Evolutionary conservation across 768 basidiomycete genomes (phyloP).

Genomic region (Krasilnikovozyma curviuscula): DNA sequence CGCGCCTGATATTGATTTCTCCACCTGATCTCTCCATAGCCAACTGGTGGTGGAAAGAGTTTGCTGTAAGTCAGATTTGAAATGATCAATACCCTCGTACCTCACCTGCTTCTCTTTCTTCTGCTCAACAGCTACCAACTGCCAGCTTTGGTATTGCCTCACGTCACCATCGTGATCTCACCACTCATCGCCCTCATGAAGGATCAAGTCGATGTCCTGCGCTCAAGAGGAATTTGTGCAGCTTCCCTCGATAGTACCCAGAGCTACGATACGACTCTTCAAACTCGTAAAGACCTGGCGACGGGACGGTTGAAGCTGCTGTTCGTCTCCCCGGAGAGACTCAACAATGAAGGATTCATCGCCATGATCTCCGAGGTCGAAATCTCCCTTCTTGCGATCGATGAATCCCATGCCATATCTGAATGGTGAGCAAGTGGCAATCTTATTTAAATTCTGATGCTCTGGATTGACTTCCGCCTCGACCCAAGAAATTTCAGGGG

Average conservation of each 20-base stretch:
- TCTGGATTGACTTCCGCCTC: no score
- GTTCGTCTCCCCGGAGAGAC: conserved; percentile 34
- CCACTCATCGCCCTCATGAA: conserved; percentile 27
- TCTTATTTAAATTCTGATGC: no score
- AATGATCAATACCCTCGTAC: no score
- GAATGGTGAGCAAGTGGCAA: no score
- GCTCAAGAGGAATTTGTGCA: conserved; percentile 25
- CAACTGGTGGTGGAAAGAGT: no score
- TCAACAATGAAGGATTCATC: conserved; percentile 33
- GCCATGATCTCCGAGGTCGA: conserved; percentile 30
- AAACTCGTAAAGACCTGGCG: conserved; percentile 27
- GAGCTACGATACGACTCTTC: conserved; percentile 20
- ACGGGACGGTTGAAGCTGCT: conserved; percentile 31
- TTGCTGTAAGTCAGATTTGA: no score
- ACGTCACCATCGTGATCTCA: conserved; percentile 27
- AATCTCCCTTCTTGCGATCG: conserved; percentile 34
- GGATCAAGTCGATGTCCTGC: conserved; percentile 29
- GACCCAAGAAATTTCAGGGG: no score
- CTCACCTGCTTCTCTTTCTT: no score
- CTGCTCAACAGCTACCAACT: no score
- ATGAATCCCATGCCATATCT: conserved; percentile 37
- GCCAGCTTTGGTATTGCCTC: no score
- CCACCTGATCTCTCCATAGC: no score
- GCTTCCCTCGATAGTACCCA: conserved; percentile 31
- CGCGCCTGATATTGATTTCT: no score